phyloP scores from a whole-genome alignment of 225 moss, liverwort and hornwort species.

The Polytrichum formosum region DNA sequence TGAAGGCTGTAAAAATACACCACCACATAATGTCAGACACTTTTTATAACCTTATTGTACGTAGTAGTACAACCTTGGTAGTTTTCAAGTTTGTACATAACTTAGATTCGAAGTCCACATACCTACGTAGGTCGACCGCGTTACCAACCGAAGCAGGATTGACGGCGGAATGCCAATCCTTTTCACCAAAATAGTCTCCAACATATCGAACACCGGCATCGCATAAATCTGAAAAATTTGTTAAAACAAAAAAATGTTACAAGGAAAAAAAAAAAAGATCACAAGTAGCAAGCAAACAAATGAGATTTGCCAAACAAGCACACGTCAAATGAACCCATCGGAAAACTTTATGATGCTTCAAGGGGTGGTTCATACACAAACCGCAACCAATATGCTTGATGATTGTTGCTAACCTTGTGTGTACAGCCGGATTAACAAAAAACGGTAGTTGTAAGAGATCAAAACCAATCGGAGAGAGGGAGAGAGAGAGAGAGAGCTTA shows the following conservation, averaged over 20 bases:
- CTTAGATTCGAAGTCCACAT: neutral
- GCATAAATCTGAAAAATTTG: conserved; percentile 41
- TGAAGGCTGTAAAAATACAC: conserved; percentile 24
- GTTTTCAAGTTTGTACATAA: no score
- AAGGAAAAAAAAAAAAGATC: no score
- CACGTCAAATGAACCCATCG: no score
- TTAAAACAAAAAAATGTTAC: neutral
- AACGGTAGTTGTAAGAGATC: no score
- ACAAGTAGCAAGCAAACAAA: no score
- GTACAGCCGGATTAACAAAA: no score
- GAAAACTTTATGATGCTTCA: no score
- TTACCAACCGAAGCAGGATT: conserved; percentile 30
- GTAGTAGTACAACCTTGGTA: no score
- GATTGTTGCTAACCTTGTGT: neutral
- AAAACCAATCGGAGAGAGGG: no score
- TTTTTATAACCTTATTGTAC: neutral
- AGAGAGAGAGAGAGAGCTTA: neutral
- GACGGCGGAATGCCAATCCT: conserved; percentile 19
- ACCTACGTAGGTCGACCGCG: conserved; percentile 45
- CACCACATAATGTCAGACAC: neutral
- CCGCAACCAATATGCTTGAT: neutral
- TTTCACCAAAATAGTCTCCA: conserved; percentile 44
- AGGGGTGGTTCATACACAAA: no score
- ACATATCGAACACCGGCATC: conserved; percentile 68
- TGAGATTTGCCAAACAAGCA: no score